Evolutionary conservation across 441 rosid genomes (phyloP).

Genomic region (Jatropha multifida): DNA sequence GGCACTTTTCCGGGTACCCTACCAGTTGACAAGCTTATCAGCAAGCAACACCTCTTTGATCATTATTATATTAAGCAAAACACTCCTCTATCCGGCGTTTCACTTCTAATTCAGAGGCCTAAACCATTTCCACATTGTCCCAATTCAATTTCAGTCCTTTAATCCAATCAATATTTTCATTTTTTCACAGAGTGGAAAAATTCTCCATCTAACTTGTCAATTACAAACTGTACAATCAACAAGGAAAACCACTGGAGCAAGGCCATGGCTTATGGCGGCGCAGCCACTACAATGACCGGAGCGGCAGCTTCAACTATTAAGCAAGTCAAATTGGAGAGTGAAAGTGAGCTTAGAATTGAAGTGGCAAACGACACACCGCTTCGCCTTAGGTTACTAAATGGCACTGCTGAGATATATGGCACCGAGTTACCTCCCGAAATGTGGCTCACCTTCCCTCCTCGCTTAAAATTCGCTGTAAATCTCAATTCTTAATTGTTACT

Average conservation of each 20-base stretch:
- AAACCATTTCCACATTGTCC: not conserved
- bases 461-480: constrained; percentile 74
- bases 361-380: constrained; percentile 65
- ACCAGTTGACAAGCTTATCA: too few species aligned
- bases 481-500: not conserved
- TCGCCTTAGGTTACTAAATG: constrained; percentile 66
- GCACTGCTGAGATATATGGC: constrained; percentile 88
- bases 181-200: not conserved
- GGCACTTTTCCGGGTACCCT: too few species aligned
- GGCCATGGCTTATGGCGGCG: constrained; percentile 27
- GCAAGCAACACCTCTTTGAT: too few species aligned
- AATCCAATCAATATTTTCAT: not conserved
- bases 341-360: constrained; percentile 87
- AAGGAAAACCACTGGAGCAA: too few species aligned
- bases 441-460: constrained; percentile 89
- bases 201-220: not conserved
- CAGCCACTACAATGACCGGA: constrained; percentile 36
- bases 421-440: constrained; percentile 86
- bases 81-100: too few species aligned
- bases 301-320: constrained; percentile 40
- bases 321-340: constrained; percentile 81
- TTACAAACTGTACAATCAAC: not conserved
- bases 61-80: too few species aligned
- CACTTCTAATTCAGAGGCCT: not conserved
- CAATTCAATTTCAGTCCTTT: not conserved